phyloP scores from a whole-genome alignment of 139 green algal species.

The Chlamydomonas applanata region DNA sequence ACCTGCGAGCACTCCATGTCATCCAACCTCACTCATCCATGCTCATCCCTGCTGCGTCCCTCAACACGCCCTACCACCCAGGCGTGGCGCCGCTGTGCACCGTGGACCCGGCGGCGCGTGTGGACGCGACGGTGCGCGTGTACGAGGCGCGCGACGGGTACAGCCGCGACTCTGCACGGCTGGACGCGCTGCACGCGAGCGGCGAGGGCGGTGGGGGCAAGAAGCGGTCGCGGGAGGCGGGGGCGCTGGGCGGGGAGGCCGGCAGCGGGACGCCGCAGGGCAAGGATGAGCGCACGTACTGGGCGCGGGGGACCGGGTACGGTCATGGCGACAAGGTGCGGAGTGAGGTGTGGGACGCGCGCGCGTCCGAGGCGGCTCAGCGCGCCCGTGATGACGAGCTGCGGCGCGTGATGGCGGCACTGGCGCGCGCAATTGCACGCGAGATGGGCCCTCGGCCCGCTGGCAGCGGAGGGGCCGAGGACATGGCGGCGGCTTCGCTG shows the following conservation, averaged over 20 bases:
- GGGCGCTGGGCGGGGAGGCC: neutral
- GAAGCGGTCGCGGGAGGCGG: slow-evolving; percentile 17
- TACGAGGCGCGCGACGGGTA: slow-evolving; percentile 31
- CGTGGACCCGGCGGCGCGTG: too few relatives aligned
- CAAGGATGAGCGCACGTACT: slow-evolving; percentile 19
- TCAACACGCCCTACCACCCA: neutral
- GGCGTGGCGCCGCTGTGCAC: neutral
- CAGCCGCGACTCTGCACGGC: slow-evolving; percentile 26
- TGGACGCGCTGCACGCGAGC: slow-evolving; percentile 28
- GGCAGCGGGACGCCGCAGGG: neutral
- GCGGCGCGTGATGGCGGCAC: too few relatives aligned
- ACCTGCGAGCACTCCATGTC: too few relatives aligned
- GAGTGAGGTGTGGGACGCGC: slow-evolving; percentile 57
- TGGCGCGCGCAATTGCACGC: too few relatives aligned
- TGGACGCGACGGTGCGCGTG: neutral
- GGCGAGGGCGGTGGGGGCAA: slow-evolving; percentile 1
- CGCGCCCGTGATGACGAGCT: slow-evolving; percentile 50
- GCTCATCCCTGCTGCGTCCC: neutral
- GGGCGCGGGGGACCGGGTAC: slow-evolving; percentile 64
- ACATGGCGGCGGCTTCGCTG: too few relatives aligned
- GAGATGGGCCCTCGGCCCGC: too few relatives aligned
- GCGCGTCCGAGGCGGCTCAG: slow-evolving; percentile 53
- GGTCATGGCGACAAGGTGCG: slow-evolving; percentile 30
- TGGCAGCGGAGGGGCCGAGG: too few relatives aligned
- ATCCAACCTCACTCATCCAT: too few relatives aligned